Base-by-base conservation (phyloP, 306 rosid species). In the Prunus salicina region DNA sequence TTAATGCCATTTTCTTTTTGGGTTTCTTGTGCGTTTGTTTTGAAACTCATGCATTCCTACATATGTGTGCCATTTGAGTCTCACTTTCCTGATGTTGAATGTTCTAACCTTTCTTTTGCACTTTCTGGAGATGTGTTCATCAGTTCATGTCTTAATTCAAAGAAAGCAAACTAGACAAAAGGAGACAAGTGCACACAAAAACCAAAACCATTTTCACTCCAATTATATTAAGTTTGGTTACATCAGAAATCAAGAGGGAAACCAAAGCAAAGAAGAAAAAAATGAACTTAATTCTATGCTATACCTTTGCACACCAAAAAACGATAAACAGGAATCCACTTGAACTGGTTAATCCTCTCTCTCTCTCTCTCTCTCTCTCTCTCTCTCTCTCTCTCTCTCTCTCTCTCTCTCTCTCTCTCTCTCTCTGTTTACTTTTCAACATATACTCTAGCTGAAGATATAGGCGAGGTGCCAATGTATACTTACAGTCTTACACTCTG, bases 401-500 rank as follows among this genome's bases (percentile, higher is more conserved):
- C 55, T 65, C 62, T 41, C 55, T 69, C 30, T 45, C 55, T 72
- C 64, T 67, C 57, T 81, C 41, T 16, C 34, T 30, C 38, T 32
- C 8, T 32, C 38, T 32, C 7, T 41, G 15, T 27, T 28, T 22
- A 78, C 77, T 85, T 76, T 86, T 79, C 84, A 71, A 79, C 84
- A 89, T 81, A 81, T 85, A 82, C 81, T 76, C 88, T 87, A 89
- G 92, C 79, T 51, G 82, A 83, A 77, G 78, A 66, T 80, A 74
- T 76, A 67, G 93, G 98, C 90, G 86, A 89, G 74, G 61, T 84
- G 93, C 94, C 97, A 63, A 80, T 75, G 97, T 85, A 82, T 88
- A 90, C 92, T 90, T 83, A 88, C 93, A 89, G 86, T 89, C 89
- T 89, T 79, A 88, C 97, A 90, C 87, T 92, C 92, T 77, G 72